Percentiles rank a stretch among this genome's conserved stretches.
phyloP scores from a whole-genome alignment of 108 stramenopile genomes.

The Fistulifera solaris region DNA sequence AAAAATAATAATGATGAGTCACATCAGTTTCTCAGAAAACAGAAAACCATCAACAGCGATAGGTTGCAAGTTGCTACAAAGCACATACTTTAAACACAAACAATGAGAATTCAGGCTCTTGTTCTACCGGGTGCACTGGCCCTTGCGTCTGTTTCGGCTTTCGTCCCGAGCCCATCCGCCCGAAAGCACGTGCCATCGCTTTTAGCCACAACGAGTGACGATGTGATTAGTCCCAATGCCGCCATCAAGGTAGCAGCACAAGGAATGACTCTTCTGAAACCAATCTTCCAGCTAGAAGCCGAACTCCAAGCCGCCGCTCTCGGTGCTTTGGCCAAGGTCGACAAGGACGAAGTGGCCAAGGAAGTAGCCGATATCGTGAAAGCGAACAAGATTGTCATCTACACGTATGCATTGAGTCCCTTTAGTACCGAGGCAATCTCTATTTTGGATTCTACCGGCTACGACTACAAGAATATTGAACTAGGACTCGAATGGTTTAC shows the following conservation, averaged over 20 bases:
- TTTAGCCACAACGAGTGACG: too few relatives aligned
- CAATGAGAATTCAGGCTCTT: too few relatives aligned
- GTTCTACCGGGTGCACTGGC: too few relatives aligned
- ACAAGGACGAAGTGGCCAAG: constrained; percentile 26
- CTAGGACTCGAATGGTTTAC: constrained; percentile 67
- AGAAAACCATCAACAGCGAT: too few relatives aligned
- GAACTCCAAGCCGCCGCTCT: constrained; percentile 47
- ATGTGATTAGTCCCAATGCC: constrained; percentile 28
- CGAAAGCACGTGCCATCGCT: too few relatives aligned
- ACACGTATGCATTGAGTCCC: constrained; percentile 59
- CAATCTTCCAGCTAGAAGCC: constrained; percentile 48
- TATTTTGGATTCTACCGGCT: constrained; percentile 42
- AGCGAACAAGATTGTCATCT: constrained; percentile 43
- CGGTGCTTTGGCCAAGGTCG: constrained; percentile 29
- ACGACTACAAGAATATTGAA: constrained; percentile 43
- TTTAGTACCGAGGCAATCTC: constrained; percentile 53
- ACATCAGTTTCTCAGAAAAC: too few relatives aligned
- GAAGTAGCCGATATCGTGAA: constrained; percentile 15
- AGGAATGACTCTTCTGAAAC: constrained; percentile 57
- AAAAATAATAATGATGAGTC: too few relatives aligned
- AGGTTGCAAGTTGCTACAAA: too few relatives aligned
- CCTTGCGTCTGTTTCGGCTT: too few relatives aligned
- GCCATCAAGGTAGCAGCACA: constrained; percentile 50
- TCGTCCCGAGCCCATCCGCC: too few relatives aligned
- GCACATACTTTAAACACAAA: too few relatives aligned